A percentile compares a stretch with the other conserved stretches of the same genome.
phyloP scores from a whole-genome alignment of 352 stramenopile species.

The Peronospora belbahrii region DNA sequence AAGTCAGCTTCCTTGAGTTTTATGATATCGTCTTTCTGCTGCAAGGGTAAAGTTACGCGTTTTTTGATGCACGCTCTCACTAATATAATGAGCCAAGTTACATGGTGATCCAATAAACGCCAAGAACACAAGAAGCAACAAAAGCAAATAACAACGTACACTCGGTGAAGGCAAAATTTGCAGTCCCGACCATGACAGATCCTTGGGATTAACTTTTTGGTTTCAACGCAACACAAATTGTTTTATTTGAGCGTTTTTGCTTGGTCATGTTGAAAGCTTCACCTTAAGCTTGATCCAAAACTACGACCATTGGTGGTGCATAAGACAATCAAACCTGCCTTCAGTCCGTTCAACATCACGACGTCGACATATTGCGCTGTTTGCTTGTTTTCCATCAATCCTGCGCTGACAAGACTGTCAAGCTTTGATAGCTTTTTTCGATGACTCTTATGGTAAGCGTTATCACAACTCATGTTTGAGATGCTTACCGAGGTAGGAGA shows the following conservation, averaged over 20 bases:
- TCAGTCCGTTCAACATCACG: no score
- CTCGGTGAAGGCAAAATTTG: slow-evolving; percentile 58
- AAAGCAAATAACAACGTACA: slow-evolving; percentile 34
- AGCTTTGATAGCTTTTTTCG: no score
- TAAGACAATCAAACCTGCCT: no score
- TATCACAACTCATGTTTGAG: no score
- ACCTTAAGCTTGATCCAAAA: no score
- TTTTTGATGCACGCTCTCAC: slow-evolving; percentile 34
- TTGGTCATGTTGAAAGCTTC: slow-evolving; percentile 7
- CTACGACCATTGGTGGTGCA: no score
- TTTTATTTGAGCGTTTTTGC: slow-evolving; percentile 18
- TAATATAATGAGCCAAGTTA: slow-evolving; percentile 56
- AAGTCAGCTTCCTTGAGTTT: slow-evolving; percentile 32
- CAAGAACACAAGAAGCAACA: background rate
- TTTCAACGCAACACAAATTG: slow-evolving; percentile 5
- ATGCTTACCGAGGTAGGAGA: no score
- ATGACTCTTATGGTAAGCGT: no score
- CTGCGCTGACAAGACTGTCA: no score
- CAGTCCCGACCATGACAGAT: slow-evolving; percentile 47
- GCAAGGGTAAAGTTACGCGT: slow-evolving; percentile 41
- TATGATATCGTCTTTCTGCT: slow-evolving; percentile 13
- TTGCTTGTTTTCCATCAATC: no score
- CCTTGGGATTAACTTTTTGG: slow-evolving; percentile 18
- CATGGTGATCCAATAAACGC: slow-evolving; percentile 67
- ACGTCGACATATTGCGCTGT: no score